These are phyloP conservation scores for Bipolaris cookei DNA, from an alignment of 2,329 filamentous ascomycete genomes.

Conservation along the genomic window DNA sequence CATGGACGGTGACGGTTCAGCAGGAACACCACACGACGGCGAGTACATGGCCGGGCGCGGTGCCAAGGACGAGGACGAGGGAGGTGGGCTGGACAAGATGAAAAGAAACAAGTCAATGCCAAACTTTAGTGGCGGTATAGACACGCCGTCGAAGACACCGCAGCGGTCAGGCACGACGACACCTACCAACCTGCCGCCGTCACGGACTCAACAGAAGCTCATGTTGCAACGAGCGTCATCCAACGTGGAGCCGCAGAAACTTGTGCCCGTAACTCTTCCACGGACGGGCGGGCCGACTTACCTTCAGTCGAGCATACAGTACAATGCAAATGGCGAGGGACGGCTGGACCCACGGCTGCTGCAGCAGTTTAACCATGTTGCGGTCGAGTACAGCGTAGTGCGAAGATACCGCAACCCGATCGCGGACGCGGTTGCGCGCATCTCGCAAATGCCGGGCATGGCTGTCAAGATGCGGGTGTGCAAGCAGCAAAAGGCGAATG, in stretches of 20 bases:
- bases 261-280: conserved; percentile 49
- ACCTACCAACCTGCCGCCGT: conserved; percentile 54
- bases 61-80: conserved; percentile 26
- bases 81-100: conserved; percentile 35
- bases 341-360: conserved; percentile 67
- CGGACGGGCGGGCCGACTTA: conserved; percentile 45
- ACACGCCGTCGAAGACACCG: conserved; percentile 36
- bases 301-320: conserved; percentile 45
- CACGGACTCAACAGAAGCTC: conserved; percentile 76
- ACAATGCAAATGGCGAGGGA: conserved; percentile 45
- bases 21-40: conserved; percentile 50
- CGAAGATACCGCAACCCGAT: conserved; percentile 74
- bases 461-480: conserved; percentile 35
- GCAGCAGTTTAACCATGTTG: conserved; percentile 71
- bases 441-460: conserved; percentile 60
- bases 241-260: conserved; percentile 68
- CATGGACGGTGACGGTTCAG: conserved; percentile 51
- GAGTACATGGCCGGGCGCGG: conserved; percentile 44
- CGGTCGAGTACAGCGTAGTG: conserved; percentile 76
- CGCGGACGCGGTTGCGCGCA: conserved; percentile 64
- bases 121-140: conserved; percentile 41
- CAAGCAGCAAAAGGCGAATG: conserved; percentile 33
- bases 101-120: conserved; percentile 50
- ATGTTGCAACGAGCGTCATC: conserved; percentile 77
- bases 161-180: conserved; percentile 49